Evolutionary conservation across 139 green algal species (phyloP).

Genomic region (Tetradesmus obliquus): DNA sequence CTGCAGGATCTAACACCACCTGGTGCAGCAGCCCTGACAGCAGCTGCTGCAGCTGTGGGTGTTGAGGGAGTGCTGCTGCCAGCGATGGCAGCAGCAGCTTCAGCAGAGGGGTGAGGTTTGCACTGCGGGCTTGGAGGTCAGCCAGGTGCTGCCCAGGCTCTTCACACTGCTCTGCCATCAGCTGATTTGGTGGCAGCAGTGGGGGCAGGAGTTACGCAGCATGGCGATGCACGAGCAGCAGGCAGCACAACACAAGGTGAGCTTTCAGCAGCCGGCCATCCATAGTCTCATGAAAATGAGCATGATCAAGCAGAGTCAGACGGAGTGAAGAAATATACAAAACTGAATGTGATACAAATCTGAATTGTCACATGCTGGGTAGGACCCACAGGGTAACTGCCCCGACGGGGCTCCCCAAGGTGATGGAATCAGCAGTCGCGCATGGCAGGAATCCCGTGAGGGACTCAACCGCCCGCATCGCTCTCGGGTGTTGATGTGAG

Average conservation of each 20-base stretch:
- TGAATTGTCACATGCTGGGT: constrained; percentile 71
- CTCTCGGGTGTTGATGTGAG: constrained; percentile 68
- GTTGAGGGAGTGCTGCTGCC: not conserved
- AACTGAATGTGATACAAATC: no score
- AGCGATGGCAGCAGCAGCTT: constrained; percentile 50
- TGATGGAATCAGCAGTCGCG: constrained; percentile 77
- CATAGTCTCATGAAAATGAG: no score
- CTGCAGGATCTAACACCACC: constrained; percentile 47
- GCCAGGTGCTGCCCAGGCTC: constrained; percentile 51
- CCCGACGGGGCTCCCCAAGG: constrained; percentile 75
- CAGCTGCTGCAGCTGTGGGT: constrained; percentile 31
- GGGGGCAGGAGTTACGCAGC: not conserved
- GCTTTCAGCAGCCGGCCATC: no score
- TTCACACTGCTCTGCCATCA: constrained; percentile 28
- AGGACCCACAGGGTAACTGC: constrained; percentile 75
- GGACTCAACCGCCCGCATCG: constrained; percentile 47
- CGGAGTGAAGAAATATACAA: no score
- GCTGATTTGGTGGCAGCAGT: constrained; percentile 14
- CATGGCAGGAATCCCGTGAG: constrained; percentile 3
- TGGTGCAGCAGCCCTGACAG: constrained; percentile 36
- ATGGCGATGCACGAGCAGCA: not conserved
- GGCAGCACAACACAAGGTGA: not conserved
- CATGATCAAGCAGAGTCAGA: not conserved
- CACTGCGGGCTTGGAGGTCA: constrained; percentile 46
- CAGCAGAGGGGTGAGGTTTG: constrained; percentile 47